These are phyloP conservation scores for Pestalotiopsis fici DNA, from an alignment of 2,329 filamentous ascomycete genomes.

Conservation along the genomic window DNA sequence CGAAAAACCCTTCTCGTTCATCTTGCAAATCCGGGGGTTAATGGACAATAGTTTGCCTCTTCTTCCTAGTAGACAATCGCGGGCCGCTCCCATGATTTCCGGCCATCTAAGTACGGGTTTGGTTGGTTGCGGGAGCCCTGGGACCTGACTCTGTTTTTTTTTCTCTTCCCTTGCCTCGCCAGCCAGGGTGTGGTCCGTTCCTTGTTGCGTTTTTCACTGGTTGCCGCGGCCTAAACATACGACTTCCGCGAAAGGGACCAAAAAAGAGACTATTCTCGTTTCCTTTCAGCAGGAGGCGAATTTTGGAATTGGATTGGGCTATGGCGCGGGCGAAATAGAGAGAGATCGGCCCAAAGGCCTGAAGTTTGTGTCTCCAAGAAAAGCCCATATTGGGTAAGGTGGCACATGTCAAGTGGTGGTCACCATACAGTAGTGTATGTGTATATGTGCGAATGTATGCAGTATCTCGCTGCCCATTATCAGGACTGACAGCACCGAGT, in stretches of 20 bases:
- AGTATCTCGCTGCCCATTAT: background rate
- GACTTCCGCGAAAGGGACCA: background rate
- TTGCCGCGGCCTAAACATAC: background rate
- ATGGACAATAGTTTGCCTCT: background rate
- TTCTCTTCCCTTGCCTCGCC: background rate
- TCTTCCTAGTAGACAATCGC: slow-evolving; percentile 6
- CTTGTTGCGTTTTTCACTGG: background rate
- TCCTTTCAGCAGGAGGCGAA: background rate
- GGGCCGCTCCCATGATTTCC: slow-evolving; percentile 5
- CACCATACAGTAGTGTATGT: background rate
- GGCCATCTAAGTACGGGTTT: background rate
- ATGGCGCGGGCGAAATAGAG: background rate
- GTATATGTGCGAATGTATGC: background rate
- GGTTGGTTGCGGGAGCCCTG: background rate
- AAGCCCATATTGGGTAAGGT: background rate
- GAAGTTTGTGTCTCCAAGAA: background rate
- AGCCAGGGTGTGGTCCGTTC: background rate
- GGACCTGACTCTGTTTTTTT: background rate
- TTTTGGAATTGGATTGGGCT: background rate
- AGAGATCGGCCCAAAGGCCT: background rate
- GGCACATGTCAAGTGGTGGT: background rate
- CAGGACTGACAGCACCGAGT: background rate
- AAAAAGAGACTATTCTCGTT: background rate
- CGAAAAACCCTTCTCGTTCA: background rate
- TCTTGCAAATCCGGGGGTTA: slow-evolving; percentile 6